Percentiles rank a stretch among this genome's conserved stretches.
phyloP scores from a whole-genome alignment of 495 filamentous ascomycete genomes.

The Penicillium parvum region DNA sequence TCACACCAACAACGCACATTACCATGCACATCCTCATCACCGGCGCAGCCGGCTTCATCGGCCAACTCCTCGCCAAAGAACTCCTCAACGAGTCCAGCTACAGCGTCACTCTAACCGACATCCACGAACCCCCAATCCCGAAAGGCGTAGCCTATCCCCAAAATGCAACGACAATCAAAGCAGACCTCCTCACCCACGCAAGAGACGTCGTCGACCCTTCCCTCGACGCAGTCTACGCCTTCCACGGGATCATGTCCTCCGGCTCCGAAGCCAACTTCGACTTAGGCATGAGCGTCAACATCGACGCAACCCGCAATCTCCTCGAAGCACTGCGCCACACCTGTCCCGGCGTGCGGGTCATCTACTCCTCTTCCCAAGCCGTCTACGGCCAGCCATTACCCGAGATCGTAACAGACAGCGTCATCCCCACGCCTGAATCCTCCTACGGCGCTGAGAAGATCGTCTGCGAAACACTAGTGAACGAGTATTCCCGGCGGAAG shows the following conservation, averaged over 20 bases:
- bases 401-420: conserved; percentile 47
- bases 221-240: conserved; percentile 63
- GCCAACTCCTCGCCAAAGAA: conserved; percentile 57
- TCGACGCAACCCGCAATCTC: conserved; percentile 61
- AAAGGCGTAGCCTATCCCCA: conserved; percentile 46
- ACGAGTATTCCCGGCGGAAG: conserved; percentile 64
- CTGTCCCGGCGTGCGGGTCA: conserved; percentile 55
- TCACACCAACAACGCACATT: background rate
- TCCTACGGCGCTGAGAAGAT: conserved; percentile 74
- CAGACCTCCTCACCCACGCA: conserved; percentile 52
- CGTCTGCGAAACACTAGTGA: conserved; percentile 65
- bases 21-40: conserved; percentile 63
- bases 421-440: conserved; percentile 61
- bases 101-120: conserved; percentile 57
- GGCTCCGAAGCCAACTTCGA: conserved; percentile 69
- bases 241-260: conserved; percentile 80
- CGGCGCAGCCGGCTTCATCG: conserved; percentile 65
- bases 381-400: conserved; percentile 54
- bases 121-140: conserved; percentile 53
- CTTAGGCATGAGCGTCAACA: conserved; percentile 64
- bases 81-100: conserved; percentile 54
- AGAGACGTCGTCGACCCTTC: conserved; percentile 49
- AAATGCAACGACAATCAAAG: conserved; percentile 49
- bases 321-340: conserved; percentile 52
- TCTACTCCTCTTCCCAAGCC: conserved; percentile 57